phyloP scores from a whole-genome alignment of 208 protist genomes.

The Acanthamoeba healyi region DNA sequence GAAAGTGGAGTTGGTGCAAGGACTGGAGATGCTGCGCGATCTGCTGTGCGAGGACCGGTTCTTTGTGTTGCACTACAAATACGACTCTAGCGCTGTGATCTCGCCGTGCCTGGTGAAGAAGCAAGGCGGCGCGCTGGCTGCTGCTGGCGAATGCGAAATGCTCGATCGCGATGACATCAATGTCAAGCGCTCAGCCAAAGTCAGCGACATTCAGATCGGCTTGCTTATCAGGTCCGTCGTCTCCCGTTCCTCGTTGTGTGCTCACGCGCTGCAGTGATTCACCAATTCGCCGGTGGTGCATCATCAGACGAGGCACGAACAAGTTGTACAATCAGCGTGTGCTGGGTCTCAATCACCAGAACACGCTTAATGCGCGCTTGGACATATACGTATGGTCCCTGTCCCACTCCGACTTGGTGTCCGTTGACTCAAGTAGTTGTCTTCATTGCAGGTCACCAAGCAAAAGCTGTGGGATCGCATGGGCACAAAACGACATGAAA shows the following conservation, averaged over 20 bases:
- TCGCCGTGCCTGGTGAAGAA: neutral
- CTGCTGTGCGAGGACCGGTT: conserved; percentile 39
- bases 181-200: neutral
- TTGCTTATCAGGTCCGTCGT: neutral
- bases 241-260: neutral
- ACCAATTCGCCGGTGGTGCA: too few species aligned
- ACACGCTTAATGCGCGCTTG: conserved; percentile 34
- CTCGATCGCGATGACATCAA: neutral
- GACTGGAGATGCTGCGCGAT: conserved; percentile 35
- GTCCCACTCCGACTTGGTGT: neutral
- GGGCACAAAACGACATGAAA: neutral
- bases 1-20: conserved; percentile 15
- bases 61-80: conserved; percentile 70
- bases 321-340: conserved; percentile 51
- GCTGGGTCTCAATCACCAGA: conserved; percentile 45
- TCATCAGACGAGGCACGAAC: conserved; percentile 25
- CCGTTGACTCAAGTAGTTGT: neutral
- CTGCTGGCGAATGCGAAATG: neutral
- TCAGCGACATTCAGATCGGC: conserved; percentile 67
- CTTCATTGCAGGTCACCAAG: conserved; percentile 13
- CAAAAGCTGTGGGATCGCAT: conserved; percentile 38
- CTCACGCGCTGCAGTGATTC: neutral
- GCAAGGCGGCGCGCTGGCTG: neutral
- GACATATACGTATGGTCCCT: neutral
- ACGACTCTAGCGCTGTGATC: neutral